Conservation (phyloP, 1,139 yeast species). For the Debaryomyces subglobosus region DNA sequence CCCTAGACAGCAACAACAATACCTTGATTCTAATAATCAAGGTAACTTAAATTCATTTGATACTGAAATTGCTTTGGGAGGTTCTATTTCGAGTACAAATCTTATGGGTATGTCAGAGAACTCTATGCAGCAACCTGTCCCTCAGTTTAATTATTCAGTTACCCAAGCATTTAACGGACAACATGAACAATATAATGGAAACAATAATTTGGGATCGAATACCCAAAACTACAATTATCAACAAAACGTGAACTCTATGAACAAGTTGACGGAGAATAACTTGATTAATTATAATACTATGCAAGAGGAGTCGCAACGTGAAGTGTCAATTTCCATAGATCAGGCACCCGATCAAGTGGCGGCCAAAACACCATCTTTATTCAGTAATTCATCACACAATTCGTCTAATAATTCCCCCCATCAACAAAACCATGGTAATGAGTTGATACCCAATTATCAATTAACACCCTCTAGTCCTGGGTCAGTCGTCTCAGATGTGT, state of each 20-base stretch:
- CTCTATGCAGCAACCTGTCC: conserved; percentile 5
- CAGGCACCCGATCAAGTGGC: conserved; percentile 40
- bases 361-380: conserved; percentile 47
- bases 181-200: background rate
- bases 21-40: conserved; percentile 14
- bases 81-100: conserved; percentile 43
- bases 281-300: conserved; percentile 18
- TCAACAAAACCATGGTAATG: conserved; percentile 8
- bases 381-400: conserved; percentile 44
- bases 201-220: background rate
- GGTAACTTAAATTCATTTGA: conserved; percentile 26
- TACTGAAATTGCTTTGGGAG: conserved; percentile 44
- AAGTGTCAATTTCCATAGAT: conserved; percentile 33
- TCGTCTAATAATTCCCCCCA: conserved; percentile 31
- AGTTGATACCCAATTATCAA: conserved; percentile 24
- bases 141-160: conserved; percentile 18
- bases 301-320: conserved; percentile 19
- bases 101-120: conserved; percentile 22
- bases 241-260: conserved; percentile 5
- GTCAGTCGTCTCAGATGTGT: conserved; percentile 16
- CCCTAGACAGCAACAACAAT: conserved; percentile 3
- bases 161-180: conserved; percentile 7
- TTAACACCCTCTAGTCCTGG: conserved; percentile 20
- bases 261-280: conserved; percentile 33
- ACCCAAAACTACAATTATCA: conserved; percentile 14